phyloP scores from a whole-genome alignment of 2,329 filamentous ascomycete species.

The Diaporthe citrichinensis region DNA sequence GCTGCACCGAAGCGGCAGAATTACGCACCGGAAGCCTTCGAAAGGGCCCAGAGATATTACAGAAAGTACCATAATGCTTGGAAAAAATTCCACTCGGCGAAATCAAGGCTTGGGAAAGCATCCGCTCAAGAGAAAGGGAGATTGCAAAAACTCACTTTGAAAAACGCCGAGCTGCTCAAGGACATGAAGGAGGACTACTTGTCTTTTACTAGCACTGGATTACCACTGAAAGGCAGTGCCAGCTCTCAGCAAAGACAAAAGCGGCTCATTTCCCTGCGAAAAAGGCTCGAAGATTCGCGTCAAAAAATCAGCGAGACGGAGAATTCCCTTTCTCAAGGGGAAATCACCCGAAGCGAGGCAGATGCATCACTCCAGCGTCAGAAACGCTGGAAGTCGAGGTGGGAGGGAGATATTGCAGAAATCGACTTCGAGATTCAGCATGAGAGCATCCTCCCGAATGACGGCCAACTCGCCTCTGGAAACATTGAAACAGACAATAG shows the following conservation, averaged over 20 bases:
- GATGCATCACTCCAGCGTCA: not conserved
- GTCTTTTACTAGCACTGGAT: not conserved
- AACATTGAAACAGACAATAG: too few species aligned
- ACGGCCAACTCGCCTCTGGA: too few species aligned
- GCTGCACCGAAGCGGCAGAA: not conserved
- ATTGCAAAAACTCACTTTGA: not conserved
- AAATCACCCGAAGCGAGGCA: not conserved
- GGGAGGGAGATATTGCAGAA: not conserved
- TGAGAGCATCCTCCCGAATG: too few species aligned
- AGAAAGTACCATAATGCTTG: not conserved
- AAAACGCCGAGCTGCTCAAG: not conserved
- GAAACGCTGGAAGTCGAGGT: not conserved
- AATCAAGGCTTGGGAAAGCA: not conserved
- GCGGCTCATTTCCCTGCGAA: not conserved
- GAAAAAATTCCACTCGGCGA: not conserved
- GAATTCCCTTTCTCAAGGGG: not conserved
- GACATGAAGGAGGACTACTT: not conserved
- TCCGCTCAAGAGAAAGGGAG: not conserved
- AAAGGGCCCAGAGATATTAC: not conserved
- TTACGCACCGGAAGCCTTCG: not conserved
- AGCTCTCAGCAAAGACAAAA: not conserved
- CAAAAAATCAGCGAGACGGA: not conserved
- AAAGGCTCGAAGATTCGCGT: not conserved
- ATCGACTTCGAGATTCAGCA: not conserved
- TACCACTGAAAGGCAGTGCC: not conserved